These are phyloP conservation scores for Pontederia crassipes DNA, from an alignment of 176 grass and related monocot genomes.

Conservation along the genomic window DNA sequence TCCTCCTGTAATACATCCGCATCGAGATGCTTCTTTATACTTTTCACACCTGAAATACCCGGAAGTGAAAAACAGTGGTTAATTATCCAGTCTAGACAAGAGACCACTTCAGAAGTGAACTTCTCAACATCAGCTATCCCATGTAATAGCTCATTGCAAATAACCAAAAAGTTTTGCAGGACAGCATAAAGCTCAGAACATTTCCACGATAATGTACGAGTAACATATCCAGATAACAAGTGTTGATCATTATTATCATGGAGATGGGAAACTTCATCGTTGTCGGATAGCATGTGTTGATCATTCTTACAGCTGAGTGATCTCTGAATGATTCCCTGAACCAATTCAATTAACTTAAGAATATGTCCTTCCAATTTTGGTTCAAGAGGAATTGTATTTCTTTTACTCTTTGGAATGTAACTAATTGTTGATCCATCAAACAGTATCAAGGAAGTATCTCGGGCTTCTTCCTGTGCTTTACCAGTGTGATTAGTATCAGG, in stretches of 20 bases:
- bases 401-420: neutral
- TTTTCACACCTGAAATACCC: constrained; percentile 91
- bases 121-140: constrained; percentile 43
- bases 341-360: constrained; percentile 61
- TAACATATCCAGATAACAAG: constrained; percentile 40
- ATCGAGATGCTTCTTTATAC: constrained; percentile 56
- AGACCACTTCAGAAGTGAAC: constrained; percentile 45
- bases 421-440: neutral
- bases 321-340: constrained; percentile 71
- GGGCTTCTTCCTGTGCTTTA: neutral
- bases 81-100: constrained; percentile 62
- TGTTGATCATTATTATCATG: neutral
- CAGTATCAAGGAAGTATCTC: neutral
- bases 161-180: constrained; percentile 51
- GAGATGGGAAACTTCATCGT: constrained; percentile 10
- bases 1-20: constrained; percentile 29
- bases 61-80: constrained; percentile 78
- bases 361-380: constrained; percentile 36
- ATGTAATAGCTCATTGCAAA: constrained; percentile 63
- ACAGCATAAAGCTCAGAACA: constrained; percentile 49
- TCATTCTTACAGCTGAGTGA: constrained; percentile 35
- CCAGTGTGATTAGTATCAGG: neutral
- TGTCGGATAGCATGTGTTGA: constrained; percentile 22
- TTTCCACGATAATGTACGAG: constrained; percentile 81
- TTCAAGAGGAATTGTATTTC: constrained; percentile 17